Evolutionary conservation across 2,329 filamentous ascomycete species (phyloP).

Genomic region (Aspergillus viridinutans): DNA sequence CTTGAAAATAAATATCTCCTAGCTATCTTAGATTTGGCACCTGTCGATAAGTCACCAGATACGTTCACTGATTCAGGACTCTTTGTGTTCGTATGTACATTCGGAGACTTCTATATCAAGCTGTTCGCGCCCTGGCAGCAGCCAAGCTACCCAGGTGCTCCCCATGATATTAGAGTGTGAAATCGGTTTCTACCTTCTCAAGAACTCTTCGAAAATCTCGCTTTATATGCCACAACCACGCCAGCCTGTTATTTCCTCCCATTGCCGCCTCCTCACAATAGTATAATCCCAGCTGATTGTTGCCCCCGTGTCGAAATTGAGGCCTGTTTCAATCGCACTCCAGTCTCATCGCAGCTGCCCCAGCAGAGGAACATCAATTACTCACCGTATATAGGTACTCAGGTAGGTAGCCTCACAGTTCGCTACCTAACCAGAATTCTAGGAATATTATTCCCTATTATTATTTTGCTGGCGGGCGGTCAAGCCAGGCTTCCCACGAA

Average conservation of each 20-base stretch:
- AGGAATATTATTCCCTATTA: neutral
- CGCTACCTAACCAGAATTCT: neutral
- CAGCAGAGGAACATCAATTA: neutral
- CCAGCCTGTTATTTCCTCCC: too few species aligned
- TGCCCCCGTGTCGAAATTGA: neutral
- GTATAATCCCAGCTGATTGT: neutral
- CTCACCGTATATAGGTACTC: neutral
- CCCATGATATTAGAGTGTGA: too few species aligned
- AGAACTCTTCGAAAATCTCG: too few species aligned
- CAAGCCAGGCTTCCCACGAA: neutral
- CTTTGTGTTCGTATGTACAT: neutral
- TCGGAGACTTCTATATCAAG: too few species aligned
- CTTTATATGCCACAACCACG: too few species aligned
- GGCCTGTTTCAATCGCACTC: neutral
- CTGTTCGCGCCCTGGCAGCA: too few species aligned
- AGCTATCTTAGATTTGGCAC: neutral
- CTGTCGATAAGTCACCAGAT: neutral
- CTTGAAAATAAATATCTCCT: neutral
- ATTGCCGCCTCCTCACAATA: too few species aligned
- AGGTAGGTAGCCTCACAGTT: neutral
- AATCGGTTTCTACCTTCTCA: too few species aligned
- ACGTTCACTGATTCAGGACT: too few species aligned
- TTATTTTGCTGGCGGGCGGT: neutral
- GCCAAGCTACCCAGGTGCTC: too few species aligned
- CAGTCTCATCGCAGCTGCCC: neutral